Base-by-base conservation (phyloP, 2,329 filamentous ascomycete species). In the Zasmidium citrigriseum region DNA sequence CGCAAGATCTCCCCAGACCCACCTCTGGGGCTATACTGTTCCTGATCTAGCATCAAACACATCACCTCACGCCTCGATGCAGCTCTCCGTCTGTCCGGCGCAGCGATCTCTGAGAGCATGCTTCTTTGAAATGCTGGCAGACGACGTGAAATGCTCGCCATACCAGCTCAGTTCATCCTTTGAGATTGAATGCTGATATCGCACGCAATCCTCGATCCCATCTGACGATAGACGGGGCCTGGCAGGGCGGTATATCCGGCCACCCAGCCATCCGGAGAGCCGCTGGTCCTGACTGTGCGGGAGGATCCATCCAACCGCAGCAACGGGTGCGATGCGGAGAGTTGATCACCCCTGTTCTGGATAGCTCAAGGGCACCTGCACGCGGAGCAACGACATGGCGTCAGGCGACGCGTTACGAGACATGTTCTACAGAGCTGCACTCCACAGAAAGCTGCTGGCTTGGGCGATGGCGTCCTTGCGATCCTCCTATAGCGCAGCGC, bases 301-400 rank as follows among this genome's bases (percentile, higher is more conserved):
- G 54, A 60, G 46, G 34, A 54, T 47, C 59, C 61, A 56, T 60
- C 61, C 63, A 63, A 63, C 62, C 62, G 64, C 57, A 60, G 46
- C 44, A 52, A 47, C 56, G 58, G 53, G 52, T 58, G 58, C 53
- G 57, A 52, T 58, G 58, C 53, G 59, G 54, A 61, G 60, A 58
- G 55, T 41, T 41, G 60, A 52, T 62, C 59, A 64, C 53, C 14
- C 66, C 59, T 52, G 52, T 63, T 66, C 52, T 48, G 62, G 66
- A 57, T 65, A 68, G 66, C 66, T 67, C 48, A 23, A 41, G 56
- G 49, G 27, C 54, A 58, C 56, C 56, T 66, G 62, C 61, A 63
- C 57, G 59, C 53, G 51, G 56, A 52, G 54, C 27, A 47, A 59
- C 60, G 53, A 53, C 53, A 58, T 55, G 59, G 55, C 54, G 61